Evolutionary conservation across 805 yeast genomes (phyloP).

Genomic region (Scheffersomyces coipomensis): DNA sequence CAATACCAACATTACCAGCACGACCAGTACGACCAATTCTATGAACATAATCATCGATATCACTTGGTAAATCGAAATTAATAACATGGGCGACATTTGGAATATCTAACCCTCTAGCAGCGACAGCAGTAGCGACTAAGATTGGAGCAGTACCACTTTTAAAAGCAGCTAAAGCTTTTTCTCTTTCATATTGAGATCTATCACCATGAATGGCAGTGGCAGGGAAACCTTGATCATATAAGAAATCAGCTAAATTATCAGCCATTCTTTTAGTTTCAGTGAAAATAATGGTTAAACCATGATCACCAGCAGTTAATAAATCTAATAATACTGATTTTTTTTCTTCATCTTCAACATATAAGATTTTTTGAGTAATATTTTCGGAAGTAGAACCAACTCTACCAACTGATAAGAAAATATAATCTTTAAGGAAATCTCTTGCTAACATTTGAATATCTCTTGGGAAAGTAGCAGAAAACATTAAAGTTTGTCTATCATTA

Average conservation of each 20-base stretch:
- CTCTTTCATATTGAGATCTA: constrained; percentile 97
- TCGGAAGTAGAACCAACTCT: constrained; percentile 99
- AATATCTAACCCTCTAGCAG: constrained; percentile 99
- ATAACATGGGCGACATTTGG: constrained; percentile 98
- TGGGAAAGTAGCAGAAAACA: constrained; percentile 99
- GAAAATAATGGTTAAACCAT: constrained; percentile 88
- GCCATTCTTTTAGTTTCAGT: constrained; percentile 99
- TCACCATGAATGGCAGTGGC: constrained; percentile 99
- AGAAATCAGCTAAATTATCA: constrained; percentile 88
- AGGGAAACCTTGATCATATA: constrained; percentile 84
- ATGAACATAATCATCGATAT: constrained; percentile 98
- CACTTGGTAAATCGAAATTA: constrained; percentile 95
- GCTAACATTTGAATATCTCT: constrained; percentile 96
- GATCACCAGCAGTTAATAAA: constrained; percentile 70
- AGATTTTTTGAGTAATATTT: constrained; percentile 91
- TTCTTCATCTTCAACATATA: constrained; percentile 93
- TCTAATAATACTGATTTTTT: constrained; percentile 87
- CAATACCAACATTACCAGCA: constrained; percentile 99
- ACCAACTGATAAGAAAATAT: constrained; percentile 95
- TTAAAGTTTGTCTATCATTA: constrained; percentile 88
- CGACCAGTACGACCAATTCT: constrained; percentile 99
- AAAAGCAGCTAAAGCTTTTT: constrained; percentile 92
- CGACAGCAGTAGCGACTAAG: constrained; percentile 98
- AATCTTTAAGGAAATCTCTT: constrained; percentile 92
- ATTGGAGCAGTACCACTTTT: constrained; percentile 89